Base-by-base conservation (phyloP, 805 yeast species). In the Yarrowia sp. region DNA sequence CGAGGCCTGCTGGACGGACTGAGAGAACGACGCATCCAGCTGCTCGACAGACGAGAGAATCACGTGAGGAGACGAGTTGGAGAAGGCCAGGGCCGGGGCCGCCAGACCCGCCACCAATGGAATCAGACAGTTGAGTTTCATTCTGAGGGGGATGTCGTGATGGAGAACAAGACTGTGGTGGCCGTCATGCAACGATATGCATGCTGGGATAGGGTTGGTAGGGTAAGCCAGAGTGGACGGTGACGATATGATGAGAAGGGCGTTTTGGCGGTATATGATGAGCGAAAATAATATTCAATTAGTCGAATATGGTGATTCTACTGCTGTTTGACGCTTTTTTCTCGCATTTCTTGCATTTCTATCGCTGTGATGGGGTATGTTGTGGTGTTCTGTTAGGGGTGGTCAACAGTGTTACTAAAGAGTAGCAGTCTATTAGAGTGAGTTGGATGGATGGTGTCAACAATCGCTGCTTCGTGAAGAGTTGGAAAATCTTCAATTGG, bases 31-130 rank as follows among this genome's bases (percentile, higher is more conserved):
- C 38, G 53, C 38, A 19, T 61, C 66, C n/a, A 47, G 43, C 12
- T 34, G 20, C 15, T 36, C 66, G 36, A 47, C 55, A 12, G 53
- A 46, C 38, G 66, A 61, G 20, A 61, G 66, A 61, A 61, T 36
- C 53, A 61, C 43, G 66, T 46, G 55, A 14, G 66, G 66, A 19
- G 66, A 61, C 42, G 66, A 46, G 55, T 61, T 61, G 38, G 53
- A 36, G 24, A 46, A 61, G 42, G 66, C 66, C 66, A 61, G 43
- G 38, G 55, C 55, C 30, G 66, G 63, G 24, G 63, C n/a, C 39
- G 15, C 63, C 38, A 55, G 47, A 12, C 63, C 39, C 13, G 38
- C 47, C 38, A 42, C 63, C 63, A 55, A 55, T 55, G 63, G 47
- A 55, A 55, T 55, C 47, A 55, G 42, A 40, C 24, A n/a, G 38